phyloP scores from a whole-genome alignment of 192 early-diverging fungal species.

The Entomortierella beljakovae region DNA sequence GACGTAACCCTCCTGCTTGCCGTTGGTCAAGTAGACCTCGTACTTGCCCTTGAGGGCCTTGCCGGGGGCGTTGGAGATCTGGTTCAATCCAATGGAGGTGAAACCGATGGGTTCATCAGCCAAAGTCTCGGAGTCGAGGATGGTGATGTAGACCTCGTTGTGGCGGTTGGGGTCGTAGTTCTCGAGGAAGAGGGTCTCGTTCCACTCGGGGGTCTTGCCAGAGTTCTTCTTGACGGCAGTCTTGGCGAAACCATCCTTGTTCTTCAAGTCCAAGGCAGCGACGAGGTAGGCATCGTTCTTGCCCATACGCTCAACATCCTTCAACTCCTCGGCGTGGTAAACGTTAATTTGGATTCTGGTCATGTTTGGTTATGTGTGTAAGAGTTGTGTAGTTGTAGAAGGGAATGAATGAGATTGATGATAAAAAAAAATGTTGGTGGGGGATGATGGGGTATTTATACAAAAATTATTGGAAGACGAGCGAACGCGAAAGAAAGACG shows the following conservation, averaged over 20 bases:
- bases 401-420: background rate
- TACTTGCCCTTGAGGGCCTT: constrained; percentile 41
- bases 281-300: constrained; percentile 58
- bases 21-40: constrained; percentile 38
- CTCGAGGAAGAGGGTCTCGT: constrained; percentile 49
- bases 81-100: constrained; percentile 54
- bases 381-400: too few species aligned
- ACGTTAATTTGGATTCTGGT: too few species aligned
- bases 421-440: too few species aligned
- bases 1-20: constrained; percentile 42
- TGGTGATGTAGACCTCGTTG: constrained; percentile 48
- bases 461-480: background rate
- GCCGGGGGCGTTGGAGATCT: constrained; percentile 35
- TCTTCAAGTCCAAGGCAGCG: constrained; percentile 31
- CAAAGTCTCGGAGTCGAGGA: constrained; percentile 47
- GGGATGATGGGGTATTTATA: background rate
- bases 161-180: constrained; percentile 37
- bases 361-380: too few species aligned
- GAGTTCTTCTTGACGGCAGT: constrained; percentile 54
- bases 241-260: constrained; percentile 43
- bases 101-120: constrained; percentile 53
- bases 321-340: too few species aligned
- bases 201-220: constrained; percentile 55
- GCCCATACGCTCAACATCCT: constrained; percentile 52
- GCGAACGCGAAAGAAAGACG: background rate